These are phyloP conservation scores for Sclerotinia minor DNA, from an alignment of 2,329 filamentous ascomycete genomes.

Conservation along the genomic window DNA sequence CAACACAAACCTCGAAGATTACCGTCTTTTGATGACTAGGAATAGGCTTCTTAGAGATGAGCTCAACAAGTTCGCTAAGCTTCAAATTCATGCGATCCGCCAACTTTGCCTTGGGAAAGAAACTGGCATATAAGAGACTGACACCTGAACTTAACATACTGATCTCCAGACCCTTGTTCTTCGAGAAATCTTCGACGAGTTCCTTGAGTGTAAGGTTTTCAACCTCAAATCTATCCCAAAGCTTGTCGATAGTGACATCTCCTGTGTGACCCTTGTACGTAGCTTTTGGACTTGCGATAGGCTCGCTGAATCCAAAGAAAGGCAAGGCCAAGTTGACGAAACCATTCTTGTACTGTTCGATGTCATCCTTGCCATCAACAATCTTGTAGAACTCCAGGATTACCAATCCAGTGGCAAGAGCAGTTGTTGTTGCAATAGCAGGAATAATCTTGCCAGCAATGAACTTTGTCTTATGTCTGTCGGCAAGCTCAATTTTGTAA, in stretches of 20 bases:
- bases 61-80: conserved; percentile 83
- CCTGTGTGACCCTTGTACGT: conserved; percentile 78
- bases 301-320: conserved; percentile 98
- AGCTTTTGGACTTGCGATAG: conserved; percentile 90
- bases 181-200: conserved; percentile 79
- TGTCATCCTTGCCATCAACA: conserved; percentile 90
- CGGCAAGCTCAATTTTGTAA: conserved; percentile 92
- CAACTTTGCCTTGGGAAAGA: conserved; percentile 75
- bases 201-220: conserved; percentile 81
- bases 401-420: conserved; percentile 90
- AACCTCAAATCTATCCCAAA: conserved; percentile 97
- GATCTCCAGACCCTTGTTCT: conserved; percentile 71
- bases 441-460: conserved; percentile 99
- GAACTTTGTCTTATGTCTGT: conserved; percentile 98
- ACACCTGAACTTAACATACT: conserved; percentile 98
- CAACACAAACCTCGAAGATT: conserved; percentile 93
- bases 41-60: conserved; percentile 87
- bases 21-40: conserved; percentile 91
- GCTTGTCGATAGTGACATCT: conserved; percentile 85
- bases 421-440: conserved; percentile 95
- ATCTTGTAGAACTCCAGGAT: conserved; percentile 95
- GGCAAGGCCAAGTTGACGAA: conserved; percentile 95
- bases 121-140: conserved; percentile 88
- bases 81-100: conserved; percentile 82
- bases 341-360: conserved; percentile 99